Evolutionary conservation across 768 basidiomycete species (phyloP), one percentile per base, ranked within the genome.

Genomic region (Agrocybe praecox): DNA sequence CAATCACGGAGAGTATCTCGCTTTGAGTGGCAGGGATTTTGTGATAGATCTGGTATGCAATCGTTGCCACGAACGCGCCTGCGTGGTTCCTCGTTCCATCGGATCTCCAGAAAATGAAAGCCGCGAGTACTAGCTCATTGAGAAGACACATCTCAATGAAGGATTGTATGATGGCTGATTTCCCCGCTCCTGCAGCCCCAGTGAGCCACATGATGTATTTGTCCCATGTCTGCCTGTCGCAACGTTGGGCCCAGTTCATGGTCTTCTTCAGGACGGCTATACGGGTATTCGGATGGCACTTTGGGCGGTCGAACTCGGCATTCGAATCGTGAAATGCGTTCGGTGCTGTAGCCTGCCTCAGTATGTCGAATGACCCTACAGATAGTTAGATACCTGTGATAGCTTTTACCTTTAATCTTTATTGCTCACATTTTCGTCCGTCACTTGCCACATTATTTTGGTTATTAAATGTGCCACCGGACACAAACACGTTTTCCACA

Each of bases 161-260:
- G 6, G 46, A 52, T 26, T 64, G 62, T 11, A 55, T 51, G 6
- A 64, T 56, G 17, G 62, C 51, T 1, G 64, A 61, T 46, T 65
- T 65, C 11, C 64, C 64, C 18, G 49, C 48, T 9, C 64, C 64
- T 1, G 55, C 64, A 2, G 55, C 45, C 2, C 64, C 64, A 23
- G 55, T 22, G 1, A 63, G 22, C 64, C 64, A 65, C 40, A 61
- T 21, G 36, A 65, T 49, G 17, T 42, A 23, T 24, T 22, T 49
- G 21, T n/a, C n/a, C 17, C 49, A 21, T 9, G 29, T 40, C 4
- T 18, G 15, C 7, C 3, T 3, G 77, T 64, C 0, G 71, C 49
- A 22, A 15, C 49, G 52, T 4, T 15, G 14, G 14, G 14, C 21
- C 64, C 64, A 62, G 2, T 44, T 33, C 19, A 50, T 48, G 29